Base-by-base conservation (phyloP, 78 protist species). In the Andalucia godoyi region DNA sequence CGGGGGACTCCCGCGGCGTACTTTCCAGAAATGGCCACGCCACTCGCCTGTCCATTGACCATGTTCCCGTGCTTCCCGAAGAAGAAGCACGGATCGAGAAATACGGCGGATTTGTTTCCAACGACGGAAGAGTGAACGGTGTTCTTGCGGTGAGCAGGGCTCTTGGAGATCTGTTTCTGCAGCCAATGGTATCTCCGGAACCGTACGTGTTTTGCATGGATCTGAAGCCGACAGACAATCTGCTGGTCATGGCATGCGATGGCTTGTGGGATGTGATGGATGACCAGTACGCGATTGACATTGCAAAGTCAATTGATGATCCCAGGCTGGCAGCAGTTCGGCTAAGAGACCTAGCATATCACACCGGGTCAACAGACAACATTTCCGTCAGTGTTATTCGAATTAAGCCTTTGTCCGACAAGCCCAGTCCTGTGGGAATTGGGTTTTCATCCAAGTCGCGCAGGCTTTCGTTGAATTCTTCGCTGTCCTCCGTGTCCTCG, bases 1-100 rank as follows among this genome's bases (percentile, higher is more conserved):
- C 66, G 0, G 91, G 91, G 47, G 91, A 85, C 37, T 60, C 68
- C 29, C 58, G 91, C 13, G 91, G 81, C 4, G 84, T 85, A 6
- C 40, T 81, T 10, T 42, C 71, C 47, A 66, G 77, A 4, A 70
- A 58, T 37, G 87, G 80, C 45, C n/a, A 37, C 37, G 80, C 84
- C 23, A 54, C 61, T 1, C 37, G 72, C 13, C 64, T 75, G 12
- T 64, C 80, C 43, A 40, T 29, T 21, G 91, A 85, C 36, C 91
- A 85, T 69, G 72, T 72, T 27, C 91, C 91, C 13, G 45, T 49
- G 12, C 37, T 38, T 10, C 70, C 80, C 25, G 53, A 39, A n/a
- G 91, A 85, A 43, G 61, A 67, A 17, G 54, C 39, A 27, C 65
- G 91, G 21, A 82, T 85, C 23, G 50, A 10, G 17, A 4, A 30